Evolutionary conservation across 345 rosid species (phyloP).

Genomic region (Rhodamnia rubescens): DNA sequence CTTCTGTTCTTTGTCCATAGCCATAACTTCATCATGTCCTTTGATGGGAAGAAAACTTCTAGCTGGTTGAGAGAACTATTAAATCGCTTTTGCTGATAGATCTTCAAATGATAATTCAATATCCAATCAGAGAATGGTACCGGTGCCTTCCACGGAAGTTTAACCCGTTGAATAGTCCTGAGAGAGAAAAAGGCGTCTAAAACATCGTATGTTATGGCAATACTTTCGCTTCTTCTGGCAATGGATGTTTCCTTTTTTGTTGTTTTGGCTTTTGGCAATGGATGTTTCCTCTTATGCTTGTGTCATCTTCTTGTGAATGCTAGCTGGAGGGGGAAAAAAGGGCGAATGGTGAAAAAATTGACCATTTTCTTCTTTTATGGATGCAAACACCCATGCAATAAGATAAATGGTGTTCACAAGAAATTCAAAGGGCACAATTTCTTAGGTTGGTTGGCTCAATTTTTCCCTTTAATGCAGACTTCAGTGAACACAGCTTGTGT

Average conservation of each 20-base stretch:
- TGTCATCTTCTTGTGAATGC: not conserved
- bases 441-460: not conserved
- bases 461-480: not conserved
- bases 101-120: not conserved
- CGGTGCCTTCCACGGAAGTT: not conserved
- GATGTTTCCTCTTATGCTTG: not conserved
- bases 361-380: not conserved
- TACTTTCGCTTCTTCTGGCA: not conserved
- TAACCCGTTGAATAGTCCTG: not conserved
- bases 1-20: not conserved
- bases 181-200: not conserved
- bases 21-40: not conserved
- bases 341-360: not conserved
- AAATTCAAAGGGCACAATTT: not conserved
- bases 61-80: not conserved
- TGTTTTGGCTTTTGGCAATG: not conserved
- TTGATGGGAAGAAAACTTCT: not conserved
- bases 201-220: not conserved
- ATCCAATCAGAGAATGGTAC: not conserved
- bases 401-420: not conserved
- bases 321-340: not conserved
- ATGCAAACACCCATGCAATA: not conserved
- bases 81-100: not conserved
- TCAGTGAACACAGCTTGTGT: not conserved
- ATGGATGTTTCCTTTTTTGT: not conserved